A percentile compares a stretch with the other conserved stretches of the same genome.
Evolutionary conservation across 2,329 filamentous ascomycete species (phyloP).

Genomic region (Cadophora malorum): DNA sequence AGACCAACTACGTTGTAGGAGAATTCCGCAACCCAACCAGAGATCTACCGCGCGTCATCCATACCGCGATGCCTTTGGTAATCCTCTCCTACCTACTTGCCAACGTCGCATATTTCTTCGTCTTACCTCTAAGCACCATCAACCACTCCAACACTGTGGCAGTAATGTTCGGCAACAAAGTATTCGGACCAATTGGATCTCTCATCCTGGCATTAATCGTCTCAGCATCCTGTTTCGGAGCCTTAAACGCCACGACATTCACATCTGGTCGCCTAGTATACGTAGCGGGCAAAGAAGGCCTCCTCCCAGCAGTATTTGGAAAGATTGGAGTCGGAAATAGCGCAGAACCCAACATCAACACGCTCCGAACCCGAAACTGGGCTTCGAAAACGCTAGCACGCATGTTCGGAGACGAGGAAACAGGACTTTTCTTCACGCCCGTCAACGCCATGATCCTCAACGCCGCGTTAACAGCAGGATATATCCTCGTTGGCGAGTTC

Average conservation of each 20-base stretch:
- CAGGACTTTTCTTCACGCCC: slow-evolving; percentile 90
- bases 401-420: slow-evolving; percentile 77
- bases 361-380: slow-evolving; percentile 60
- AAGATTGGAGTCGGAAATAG: slow-evolving; percentile 72
- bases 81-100: slow-evolving; percentile 90
- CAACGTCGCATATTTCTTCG: slow-evolving; percentile 93
- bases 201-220: slow-evolving; percentile 89
- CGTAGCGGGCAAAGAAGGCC: slow-evolving; percentile 93
- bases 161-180: slow-evolving; percentile 87
- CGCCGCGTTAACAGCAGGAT: slow-evolving; percentile 71
- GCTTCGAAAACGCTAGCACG: slow-evolving; percentile 63
- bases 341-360: slow-evolving; percentile 50
- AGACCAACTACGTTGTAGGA: slow-evolving; percentile 97
- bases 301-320: slow-evolving; percentile 83
- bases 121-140: slow-evolving; percentile 80
- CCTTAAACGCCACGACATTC: slow-evolving; percentile 92
- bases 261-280: slow-evolving; percentile 93
- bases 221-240: slow-evolving; percentile 89
- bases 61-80: slow-evolving; percentile 94
- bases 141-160: slow-evolving; percentile 94
- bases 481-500: slow-evolving; percentile 89
- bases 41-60: slow-evolving; percentile 92
- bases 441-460: slow-evolving; percentile 91
- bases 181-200: slow-evolving; percentile 84
- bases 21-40: slow-evolving; percentile 92